Conservation (phyloP, 2,329 filamentous ascomycete genomes). For the Trichoderma endophyticum region DNA sequence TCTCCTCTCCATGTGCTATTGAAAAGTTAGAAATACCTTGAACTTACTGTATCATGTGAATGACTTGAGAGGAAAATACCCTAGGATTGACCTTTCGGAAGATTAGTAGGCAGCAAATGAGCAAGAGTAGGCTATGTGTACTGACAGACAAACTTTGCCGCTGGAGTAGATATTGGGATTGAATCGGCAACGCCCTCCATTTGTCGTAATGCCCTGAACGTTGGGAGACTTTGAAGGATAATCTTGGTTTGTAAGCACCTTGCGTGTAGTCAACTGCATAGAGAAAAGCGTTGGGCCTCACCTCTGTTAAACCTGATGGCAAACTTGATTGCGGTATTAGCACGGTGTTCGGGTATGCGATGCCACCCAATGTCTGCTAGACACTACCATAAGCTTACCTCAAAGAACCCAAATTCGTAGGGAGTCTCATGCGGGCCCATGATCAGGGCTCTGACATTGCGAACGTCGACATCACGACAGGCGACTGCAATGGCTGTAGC, state of each 20-base stretch:
- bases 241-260: conserved; percentile 47
- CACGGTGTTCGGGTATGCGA: neutral
- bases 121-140: conserved; percentile 23
- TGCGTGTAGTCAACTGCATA: neutral
- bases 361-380: neutral
- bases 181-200: conserved; percentile 82
- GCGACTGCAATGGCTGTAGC: conserved; percentile 75
- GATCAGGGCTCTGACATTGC: conserved; percentile 81
- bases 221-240: conserved; percentile 70
- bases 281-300: conserved; percentile 32
- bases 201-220: conserved; percentile 75
- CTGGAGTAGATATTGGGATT: conserved; percentile 94
- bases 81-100: conserved; percentile 70
- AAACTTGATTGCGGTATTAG: conserved; percentile 52
- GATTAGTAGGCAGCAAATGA: neutral
- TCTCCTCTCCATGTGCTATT: conserved; percentile 90
- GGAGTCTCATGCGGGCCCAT: conserved; percentile 91
- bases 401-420: conserved; percentile 97
- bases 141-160: conserved; percentile 89
- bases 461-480: conserved; percentile 83
- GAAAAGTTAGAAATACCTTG: conserved; percentile 5
- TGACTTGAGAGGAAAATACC: conserved; percentile 50
- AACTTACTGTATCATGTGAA: neutral
- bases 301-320: conserved; percentile 72
- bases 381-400: conserved; percentile 54